phyloP scores from a whole-genome alignment of 495 filamentous ascomycete genomes.

The Penicillium steckii region DNA sequence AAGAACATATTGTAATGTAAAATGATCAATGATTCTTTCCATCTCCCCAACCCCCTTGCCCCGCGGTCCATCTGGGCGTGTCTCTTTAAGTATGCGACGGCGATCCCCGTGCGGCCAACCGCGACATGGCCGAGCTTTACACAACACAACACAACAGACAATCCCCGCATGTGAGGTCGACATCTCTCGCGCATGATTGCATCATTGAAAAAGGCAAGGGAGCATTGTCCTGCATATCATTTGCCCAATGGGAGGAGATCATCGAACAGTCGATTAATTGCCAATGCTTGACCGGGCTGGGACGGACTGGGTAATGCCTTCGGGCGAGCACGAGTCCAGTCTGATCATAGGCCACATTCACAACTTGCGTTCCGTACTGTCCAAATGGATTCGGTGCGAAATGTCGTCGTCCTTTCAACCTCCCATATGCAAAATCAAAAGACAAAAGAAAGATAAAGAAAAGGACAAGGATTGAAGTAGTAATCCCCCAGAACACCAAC shows the following conservation, averaged over 20 bases:
- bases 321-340: background rate
- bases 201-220: slow-evolving; percentile 6
- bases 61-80: slow-evolving; percentile 1
- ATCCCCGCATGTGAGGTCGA: slow-evolving; percentile 9
- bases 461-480: background rate
- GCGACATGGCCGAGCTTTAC: slow-evolving; percentile 12
- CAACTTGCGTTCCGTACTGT: background rate
- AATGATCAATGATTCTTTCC: background rate
- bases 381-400: background rate
- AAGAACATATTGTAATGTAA: background rate
- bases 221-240: slow-evolving; percentile 3
- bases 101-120: slow-evolving; percentile 8
- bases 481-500: slow-evolving; percentile 15
- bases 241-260: slow-evolving; percentile 1
- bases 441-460: slow-evolving; percentile 1
- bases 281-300: background rate
- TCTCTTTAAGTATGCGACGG: background rate
- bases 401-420: background rate
- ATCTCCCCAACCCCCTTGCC: background rate
- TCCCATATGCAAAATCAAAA: background rate
- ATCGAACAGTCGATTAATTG: too few relatives aligned
- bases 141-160: background rate
- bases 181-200: background rate
- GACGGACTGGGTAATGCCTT: background rate
- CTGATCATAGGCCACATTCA: background rate